Evolutionary conservation across 441 rosid genomes (phyloP).

Genomic region (Erodium moschatum): DNA sequence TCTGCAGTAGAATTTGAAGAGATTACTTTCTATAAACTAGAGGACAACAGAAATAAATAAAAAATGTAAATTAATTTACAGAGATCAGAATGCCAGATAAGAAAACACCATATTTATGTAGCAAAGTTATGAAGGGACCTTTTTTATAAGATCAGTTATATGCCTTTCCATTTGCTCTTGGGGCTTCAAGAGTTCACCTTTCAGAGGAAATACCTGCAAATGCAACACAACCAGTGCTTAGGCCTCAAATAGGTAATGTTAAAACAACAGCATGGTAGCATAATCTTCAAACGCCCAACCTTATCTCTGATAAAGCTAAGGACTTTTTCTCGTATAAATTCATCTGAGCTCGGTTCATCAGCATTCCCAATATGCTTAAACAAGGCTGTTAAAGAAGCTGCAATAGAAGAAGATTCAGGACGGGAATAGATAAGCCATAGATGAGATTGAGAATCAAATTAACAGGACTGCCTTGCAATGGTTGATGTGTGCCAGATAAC

Average conservation of each 20-base stretch:
- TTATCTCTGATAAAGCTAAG: slow-evolving; percentile 75
- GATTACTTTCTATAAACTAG: slow-evolving; percentile 12
- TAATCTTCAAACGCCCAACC: slow-evolving; percentile 32
- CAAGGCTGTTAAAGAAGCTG: slow-evolving; percentile 76
- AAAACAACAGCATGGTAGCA: neutral
- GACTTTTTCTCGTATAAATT: slow-evolving; percentile 71
- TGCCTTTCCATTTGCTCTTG: slow-evolving; percentile 92
- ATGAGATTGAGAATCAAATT: neutral
- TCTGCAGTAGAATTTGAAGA: slow-evolving; percentile 38
- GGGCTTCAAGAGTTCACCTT: slow-evolving; percentile 81
- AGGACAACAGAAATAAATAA: neutral
- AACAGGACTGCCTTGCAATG: neutral
- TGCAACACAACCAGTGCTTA: neutral
- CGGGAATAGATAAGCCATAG: slow-evolving; percentile 1
- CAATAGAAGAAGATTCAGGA: slow-evolving; percentile 20
- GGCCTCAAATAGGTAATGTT: slow-evolving; percentile 7
- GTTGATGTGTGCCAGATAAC: neutral
- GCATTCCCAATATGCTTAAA: slow-evolving; percentile 68
- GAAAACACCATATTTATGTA: neutral
- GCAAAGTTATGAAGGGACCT: slow-evolving; percentile 33
- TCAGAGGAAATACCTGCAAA: slow-evolving; percentile 74
- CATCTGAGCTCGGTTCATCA: slow-evolving; percentile 67
- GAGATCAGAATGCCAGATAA: neutral
- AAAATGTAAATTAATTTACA: neutral
- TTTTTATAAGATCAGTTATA: slow-evolving; percentile 79